Evolutionary conservation across 768 basidiomycete species (phyloP).

Genomic region (Boletus subparvulus): DNA sequence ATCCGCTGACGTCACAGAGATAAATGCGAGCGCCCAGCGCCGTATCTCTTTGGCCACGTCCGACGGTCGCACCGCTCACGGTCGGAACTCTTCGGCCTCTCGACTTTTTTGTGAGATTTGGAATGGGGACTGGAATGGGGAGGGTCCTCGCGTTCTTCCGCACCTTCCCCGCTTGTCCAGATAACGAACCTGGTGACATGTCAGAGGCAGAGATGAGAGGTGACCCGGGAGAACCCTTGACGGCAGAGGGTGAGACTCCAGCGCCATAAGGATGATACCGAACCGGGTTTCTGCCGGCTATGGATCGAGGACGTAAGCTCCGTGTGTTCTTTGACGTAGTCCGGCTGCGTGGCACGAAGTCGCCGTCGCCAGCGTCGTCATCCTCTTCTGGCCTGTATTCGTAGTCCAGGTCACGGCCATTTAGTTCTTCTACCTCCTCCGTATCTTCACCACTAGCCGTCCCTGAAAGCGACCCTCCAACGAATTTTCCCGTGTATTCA

Average conservation of each 20-base stretch:
- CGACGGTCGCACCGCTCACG: conserved; percentile 33
- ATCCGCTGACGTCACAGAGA: conserved; percentile 75
- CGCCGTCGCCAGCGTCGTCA: conserved; percentile 34
- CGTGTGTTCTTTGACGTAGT: conserved; percentile 40
- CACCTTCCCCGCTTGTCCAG: conserved; percentile 26
- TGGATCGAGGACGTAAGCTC: conserved; percentile 37
- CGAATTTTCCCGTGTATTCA: conserved; percentile 20
- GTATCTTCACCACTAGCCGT: conserved; percentile 25
- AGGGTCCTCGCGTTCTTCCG: conserved; percentile 41
- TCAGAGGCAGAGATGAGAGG: conserved; percentile 30
- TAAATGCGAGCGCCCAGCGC: conserved; percentile 53
- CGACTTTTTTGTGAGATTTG: conserved; percentile 69
- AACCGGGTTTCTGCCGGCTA: conserved; percentile 32
- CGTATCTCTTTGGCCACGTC: conserved; percentile 35
- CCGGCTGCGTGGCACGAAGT: conserved; percentile 32
- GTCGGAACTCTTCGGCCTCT: conserved; percentile 68
- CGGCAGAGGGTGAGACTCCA: conserved; percentile 30
- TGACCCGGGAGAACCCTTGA: conserved; percentile 32
- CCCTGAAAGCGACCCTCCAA: conserved; percentile 25
- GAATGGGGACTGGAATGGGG: conserved; percentile 60
- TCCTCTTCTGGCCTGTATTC: conserved; percentile 33
- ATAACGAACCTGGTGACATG: conserved; percentile 27
- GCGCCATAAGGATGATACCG: conserved; percentile 35
- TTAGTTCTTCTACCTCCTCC: conserved; percentile 26
- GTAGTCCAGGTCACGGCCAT: conserved; percentile 26